Base-by-base conservation (phyloP, 2,329 filamentous ascomycete genomes). In the Rutstroemia sp. region DNA sequence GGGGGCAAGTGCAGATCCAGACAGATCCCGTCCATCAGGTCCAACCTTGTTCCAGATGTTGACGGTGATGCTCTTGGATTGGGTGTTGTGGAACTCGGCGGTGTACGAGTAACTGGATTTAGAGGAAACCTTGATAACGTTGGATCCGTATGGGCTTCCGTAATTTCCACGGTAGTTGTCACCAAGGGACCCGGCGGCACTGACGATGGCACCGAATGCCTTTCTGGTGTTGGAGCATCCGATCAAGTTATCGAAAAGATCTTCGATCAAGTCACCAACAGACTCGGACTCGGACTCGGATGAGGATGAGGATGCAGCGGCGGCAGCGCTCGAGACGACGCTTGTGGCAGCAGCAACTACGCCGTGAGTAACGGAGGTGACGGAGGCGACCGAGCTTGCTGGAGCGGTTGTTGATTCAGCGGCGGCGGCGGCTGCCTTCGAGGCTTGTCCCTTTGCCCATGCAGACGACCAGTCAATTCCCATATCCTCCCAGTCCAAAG, bases 21-120 rank as follows among this genome's bases (percentile, higher is more conserved):
- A 66, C 17, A 60, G 56, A 5, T 47, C 19, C 17, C 51, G 49
- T 2, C 23, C 10, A 45, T 62, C 59, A 5, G 57, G 45, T 7
- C 51, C 56, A 16, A 57, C 61, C 56, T 69, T 69, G 48, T 69
- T 62, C 67, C 67, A 69, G 49, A 66, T 27, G 46, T 61, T 60
- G 57, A 69, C 49, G 12, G 60, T 64, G 45, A 68, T 68, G 2
- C 48, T 0, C 23, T 49, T 39, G 1, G 48, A 53, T 14, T 57
- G 56, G 5, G 63, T 63, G 56, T 69, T 69, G 23, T 54, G 42
- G 53, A 65, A 68, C 4, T 60, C 59, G 38, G 56, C 60, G 19
- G 67, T 69, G 59, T 61, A 69, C 7, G 57, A 47, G 37, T 68
- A 60, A 30, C 57, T 60, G 1, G 48, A 42, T 0, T 56, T 42